Conservation (phyloP, 2,329 filamentous ascomycete species). For the Neoscytalidium dimidiatum region DNA sequence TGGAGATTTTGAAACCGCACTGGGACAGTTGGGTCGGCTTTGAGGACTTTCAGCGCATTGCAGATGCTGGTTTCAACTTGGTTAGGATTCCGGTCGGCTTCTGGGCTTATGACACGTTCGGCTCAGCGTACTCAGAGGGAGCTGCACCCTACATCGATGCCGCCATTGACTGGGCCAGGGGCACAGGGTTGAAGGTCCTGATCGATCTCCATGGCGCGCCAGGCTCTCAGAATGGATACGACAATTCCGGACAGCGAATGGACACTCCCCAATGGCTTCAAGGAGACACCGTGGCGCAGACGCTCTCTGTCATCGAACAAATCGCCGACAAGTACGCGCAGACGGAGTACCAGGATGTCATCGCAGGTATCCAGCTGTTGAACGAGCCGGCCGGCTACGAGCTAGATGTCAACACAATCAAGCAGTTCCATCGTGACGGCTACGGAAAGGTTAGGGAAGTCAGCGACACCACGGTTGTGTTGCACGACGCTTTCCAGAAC, state of each 20-base stretch:
- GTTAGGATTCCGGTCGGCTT: conserved; percentile 62
- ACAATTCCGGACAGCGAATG: conserved; percentile 59
- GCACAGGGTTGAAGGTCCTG: conserved; percentile 56
- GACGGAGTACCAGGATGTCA: conserved; percentile 56
- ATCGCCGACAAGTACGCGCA: conserved; percentile 61
- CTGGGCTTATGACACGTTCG: conserved; percentile 58
- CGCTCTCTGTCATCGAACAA: conserved; percentile 57
- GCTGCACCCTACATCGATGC: conserved; percentile 56
- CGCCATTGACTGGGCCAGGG: conserved; percentile 59
- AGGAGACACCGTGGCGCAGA: conserved; percentile 52
- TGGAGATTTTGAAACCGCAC: conserved; percentile 45
- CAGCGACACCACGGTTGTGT: conserved; percentile 53
- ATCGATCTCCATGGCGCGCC: conserved; percentile 59
- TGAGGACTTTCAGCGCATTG: conserved; percentile 59
- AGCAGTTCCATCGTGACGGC: conserved; percentile 58
- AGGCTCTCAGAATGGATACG: conserved; percentile 61
- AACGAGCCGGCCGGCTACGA: conserved; percentile 58
- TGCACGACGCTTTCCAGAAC: conserved; percentile 59
- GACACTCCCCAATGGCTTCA: conserved; percentile 47
- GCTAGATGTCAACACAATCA: conserved; percentile 47
- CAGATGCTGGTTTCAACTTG: conserved; percentile 58
- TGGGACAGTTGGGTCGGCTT: conserved; percentile 55
- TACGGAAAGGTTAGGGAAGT: conserved; percentile 50
- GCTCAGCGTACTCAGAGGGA: conserved; percentile 54
- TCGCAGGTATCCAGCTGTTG: conserved; percentile 59